Evolutionary conservation across 164 flowering plant genomes (phyloP).

Genomic region (Euptelea pleiosperma): DNA sequence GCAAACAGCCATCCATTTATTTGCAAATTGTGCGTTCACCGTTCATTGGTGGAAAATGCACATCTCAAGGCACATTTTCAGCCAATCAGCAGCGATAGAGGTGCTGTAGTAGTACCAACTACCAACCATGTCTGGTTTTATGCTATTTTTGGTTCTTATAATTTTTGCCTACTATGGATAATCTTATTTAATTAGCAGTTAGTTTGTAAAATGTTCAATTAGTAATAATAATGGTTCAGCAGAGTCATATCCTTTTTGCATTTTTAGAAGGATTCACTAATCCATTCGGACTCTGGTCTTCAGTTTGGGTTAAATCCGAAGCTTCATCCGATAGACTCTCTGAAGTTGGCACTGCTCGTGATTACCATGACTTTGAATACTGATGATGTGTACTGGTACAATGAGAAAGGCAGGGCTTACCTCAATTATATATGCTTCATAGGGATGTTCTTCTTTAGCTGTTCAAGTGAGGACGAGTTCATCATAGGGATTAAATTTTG

Average conservation of each 20-base stretch:
- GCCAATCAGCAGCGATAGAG: too few relatives aligned
- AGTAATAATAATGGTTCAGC: neutral
- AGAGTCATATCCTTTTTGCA: neutral
- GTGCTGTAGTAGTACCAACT: too few relatives aligned
- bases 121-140: too few relatives aligned
- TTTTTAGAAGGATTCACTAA: conserved; percentile 53
- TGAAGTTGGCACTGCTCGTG: conserved; percentile 81
- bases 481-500: conserved; percentile 28
- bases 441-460: conserved; percentile 36
- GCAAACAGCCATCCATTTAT: too few relatives aligned
- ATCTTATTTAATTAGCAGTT: neutral
- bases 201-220: neutral
- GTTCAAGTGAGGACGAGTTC: conserved; percentile 68
- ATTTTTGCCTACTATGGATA: too few relatives aligned
- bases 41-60: neutral
- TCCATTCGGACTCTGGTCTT: conserved; percentile 61
- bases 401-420: conserved; percentile 52
- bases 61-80: neutral
- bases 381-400: conserved; percentile 50
- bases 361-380: conserved; percentile 63
- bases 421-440: conserved; percentile 42
- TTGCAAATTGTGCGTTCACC: neutral
- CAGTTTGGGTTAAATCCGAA: conserved; percentile 38
- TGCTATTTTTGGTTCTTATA: too few relatives aligned
- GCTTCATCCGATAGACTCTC: conserved; percentile 65